These are phyloP conservation scores for Diphasiastrum complanatum DNA, from an alignment of 83 land plant genomes.

Conservation along the genomic window DNA sequence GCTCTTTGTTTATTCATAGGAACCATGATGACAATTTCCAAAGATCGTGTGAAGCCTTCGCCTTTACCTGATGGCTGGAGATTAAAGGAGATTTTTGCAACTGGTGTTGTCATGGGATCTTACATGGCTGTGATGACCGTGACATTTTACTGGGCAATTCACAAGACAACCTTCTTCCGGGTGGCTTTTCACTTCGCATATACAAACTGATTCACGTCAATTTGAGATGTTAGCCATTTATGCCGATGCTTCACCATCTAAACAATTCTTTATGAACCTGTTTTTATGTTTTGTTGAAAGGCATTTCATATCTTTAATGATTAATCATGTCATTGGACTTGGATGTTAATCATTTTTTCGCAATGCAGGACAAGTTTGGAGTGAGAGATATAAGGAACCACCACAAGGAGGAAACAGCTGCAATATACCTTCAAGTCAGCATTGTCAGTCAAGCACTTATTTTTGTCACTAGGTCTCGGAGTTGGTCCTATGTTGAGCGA, in stretches of 20 bases:
- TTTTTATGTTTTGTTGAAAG: not conserved
- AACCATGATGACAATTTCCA: conserved; percentile 14
- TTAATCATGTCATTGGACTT: too few species aligned
- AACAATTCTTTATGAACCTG: not conserved
- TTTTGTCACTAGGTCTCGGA: too few species aligned
- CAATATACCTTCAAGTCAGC: conserved; percentile 12
- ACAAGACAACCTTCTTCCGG: conserved; percentile 4
- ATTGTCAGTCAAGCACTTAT: too few species aligned
- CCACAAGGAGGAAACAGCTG: not conserved
- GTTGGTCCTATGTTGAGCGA: conserved; percentile 4
- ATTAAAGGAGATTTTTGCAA: conserved; percentile 13
- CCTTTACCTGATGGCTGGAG: too few species aligned
- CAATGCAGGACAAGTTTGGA: conserved; percentile 2
- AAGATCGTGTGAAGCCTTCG: conserved; percentile 17
- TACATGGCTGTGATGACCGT: conserved; percentile 14
- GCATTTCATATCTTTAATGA: too few species aligned
- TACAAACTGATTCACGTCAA: too few species aligned
- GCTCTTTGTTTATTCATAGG: too few species aligned
- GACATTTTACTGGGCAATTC: conserved; percentile 4
- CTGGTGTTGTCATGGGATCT: conserved; percentile 8
- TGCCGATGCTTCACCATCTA: not conserved
- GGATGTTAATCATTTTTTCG: too few species aligned
- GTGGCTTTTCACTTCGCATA: too few species aligned
- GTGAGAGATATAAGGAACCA: not conserved
- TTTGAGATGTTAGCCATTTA: too few species aligned